phyloP scores from a whole-genome alignment of 108 stramenopile species.

The Skeletonema tropicum region DNA sequence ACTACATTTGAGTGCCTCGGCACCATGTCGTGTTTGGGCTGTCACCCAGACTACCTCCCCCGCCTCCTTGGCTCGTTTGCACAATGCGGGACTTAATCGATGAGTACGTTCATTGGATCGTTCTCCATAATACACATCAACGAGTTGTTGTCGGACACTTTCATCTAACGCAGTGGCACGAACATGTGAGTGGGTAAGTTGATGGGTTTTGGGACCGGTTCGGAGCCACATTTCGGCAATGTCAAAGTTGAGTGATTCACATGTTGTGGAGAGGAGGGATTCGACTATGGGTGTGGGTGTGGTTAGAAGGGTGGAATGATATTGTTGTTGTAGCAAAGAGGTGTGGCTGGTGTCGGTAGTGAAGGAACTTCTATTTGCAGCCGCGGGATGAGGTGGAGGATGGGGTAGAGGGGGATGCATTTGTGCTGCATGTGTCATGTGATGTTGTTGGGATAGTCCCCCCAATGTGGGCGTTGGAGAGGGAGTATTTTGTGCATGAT shows the following conservation, averaged over 20 bases:
- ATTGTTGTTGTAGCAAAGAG: not conserved
- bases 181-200: conserved; percentile 86
- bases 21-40: conserved; percentile 69
- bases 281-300: conserved; percentile 64
- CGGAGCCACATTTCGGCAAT: conserved; percentile 95
- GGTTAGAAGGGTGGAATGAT: conserved; percentile 34
- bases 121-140: conserved; percentile 91
- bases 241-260: conserved; percentile 87
- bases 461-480: conserved; percentile 19
- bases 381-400: not conserved
- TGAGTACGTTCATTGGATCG: conserved; percentile 75
- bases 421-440: conserved; percentile 3
- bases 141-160: conserved; percentile 72
- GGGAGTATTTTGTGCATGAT: no score
- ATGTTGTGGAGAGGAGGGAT: conserved; percentile 72
- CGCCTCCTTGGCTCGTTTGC: conserved; percentile 89
- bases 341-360: not conserved
- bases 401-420: conserved; percentile 6
- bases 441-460: conserved; percentile 21
- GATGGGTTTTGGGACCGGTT: conserved; percentile 91
- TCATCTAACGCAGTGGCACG: conserved; percentile 83
- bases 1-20: conserved; percentile 75
- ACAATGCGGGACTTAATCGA: conserved; percentile 84
- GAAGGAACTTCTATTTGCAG: not conserved
- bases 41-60: conserved; percentile 90